These are phyloP conservation scores for Fusarium longipes DNA, from an alignment of 2,329 filamentous ascomycete species.

Conservation along the genomic window DNA sequence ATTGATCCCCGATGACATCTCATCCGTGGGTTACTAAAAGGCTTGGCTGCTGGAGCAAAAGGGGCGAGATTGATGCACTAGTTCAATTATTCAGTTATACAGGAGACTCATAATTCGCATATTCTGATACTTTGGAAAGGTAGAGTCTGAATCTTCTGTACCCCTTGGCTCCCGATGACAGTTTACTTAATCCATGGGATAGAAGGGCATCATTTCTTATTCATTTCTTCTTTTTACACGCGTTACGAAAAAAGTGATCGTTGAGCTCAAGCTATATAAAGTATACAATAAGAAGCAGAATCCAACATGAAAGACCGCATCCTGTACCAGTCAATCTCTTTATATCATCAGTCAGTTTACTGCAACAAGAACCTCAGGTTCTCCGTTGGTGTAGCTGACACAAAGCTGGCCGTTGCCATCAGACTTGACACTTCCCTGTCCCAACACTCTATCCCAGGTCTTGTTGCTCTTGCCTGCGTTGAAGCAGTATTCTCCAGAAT, in stretches of 20 bases:
- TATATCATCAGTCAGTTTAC: neutral
- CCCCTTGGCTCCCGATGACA: no score
- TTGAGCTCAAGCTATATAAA: neutral
- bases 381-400: constrained; percentile 20
- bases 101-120: no score
- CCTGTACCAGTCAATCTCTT: neutral
- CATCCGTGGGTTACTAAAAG: rapidly evolving
- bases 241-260: neutral
- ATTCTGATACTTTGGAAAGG: no score
- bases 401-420: constrained; percentile 17
- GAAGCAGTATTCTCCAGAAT: constrained; percentile 24
- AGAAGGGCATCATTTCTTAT: no score
- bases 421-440: constrained; percentile 8
- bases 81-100: no score
- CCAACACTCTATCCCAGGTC: constrained; percentile 30
- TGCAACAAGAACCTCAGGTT: constrained; percentile 34
- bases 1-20: no score
- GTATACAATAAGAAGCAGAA: neutral
- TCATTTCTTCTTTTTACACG: no score
- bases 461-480: constrained; percentile 26
- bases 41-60: no score
- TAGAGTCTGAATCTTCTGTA: no score
- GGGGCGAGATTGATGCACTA: no score
- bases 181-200: no score
- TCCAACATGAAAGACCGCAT: neutral